Evolutionary conservation across 352 stramenopile genomes (phyloP).

Genomic region (Globisporangium nunn): DNA sequence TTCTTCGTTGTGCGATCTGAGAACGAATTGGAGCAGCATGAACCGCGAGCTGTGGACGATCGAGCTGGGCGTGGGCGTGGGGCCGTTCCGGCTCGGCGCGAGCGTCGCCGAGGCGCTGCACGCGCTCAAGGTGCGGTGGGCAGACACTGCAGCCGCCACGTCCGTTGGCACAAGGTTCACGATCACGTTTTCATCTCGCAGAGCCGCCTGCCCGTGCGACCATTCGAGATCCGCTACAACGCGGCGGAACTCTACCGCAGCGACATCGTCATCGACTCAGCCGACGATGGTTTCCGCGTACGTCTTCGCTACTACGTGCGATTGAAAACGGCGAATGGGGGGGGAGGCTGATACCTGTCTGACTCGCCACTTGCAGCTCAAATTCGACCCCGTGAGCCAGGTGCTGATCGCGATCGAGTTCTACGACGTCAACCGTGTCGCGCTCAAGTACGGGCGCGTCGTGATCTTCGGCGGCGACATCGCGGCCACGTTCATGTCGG

Average conservation of each 20-base stretch:
- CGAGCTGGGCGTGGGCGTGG: constrained; percentile 66
- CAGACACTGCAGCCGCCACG: no score
- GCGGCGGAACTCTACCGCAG: constrained; percentile 52
- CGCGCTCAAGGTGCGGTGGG: constrained; percentile 53
- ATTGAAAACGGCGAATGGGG: no score
- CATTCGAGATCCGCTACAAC: constrained; percentile 78
- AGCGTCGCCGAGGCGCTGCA: constrained; percentile 68
- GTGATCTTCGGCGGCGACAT: constrained; percentile 78
- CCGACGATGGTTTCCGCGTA: constrained; percentile 66
- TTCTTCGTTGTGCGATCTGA: background rate
- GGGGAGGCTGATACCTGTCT: background rate
- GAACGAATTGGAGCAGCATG: constrained; percentile 2
- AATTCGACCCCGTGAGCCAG: constrained; percentile 62
- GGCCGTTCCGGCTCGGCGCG: constrained; percentile 69
- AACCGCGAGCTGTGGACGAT: constrained; percentile 82
- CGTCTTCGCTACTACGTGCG: constrained; percentile 2
- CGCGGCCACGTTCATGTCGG: constrained; percentile 79
- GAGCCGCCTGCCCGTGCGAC: constrained; percentile 57
- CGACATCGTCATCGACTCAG: constrained; percentile 54
- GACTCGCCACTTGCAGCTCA: constrained; percentile 27
- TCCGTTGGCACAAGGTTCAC: background rate
- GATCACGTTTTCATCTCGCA: constrained; percentile 10
- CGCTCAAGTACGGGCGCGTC: constrained; percentile 75
- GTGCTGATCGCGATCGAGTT: constrained; percentile 70
- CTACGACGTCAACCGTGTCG: constrained; percentile 69